Conservation (phyloP, 257 asterid genomes). For the Solanum clarkiae region DNA sequence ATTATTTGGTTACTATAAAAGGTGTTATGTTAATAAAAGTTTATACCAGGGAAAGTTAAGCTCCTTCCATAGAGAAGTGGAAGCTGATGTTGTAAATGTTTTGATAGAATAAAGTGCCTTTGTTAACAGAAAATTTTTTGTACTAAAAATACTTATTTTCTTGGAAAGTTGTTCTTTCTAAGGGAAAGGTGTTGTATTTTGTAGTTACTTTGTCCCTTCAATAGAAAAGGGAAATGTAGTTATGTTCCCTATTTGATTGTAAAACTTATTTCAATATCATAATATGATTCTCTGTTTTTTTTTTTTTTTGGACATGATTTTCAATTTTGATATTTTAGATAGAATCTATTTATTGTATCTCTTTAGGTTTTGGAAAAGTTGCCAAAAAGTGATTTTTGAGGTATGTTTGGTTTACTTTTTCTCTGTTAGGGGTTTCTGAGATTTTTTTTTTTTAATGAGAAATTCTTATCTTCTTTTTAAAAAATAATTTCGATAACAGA, state of each 20-base stretch:
- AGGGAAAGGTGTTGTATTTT: background rate
- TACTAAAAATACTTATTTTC: background rate
- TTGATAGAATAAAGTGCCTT: conserved; percentile 26
- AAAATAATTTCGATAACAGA: background rate
- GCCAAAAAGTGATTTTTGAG: too few relatives aligned
- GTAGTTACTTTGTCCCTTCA: background rate
- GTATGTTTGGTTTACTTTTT: too few relatives aligned
- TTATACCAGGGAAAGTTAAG: conserved; percentile 7
- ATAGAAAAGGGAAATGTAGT: background rate
- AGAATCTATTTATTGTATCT: background rate
- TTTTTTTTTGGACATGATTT: background rate
- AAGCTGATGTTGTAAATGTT: conserved; percentile 38
- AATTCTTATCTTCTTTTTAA: too few relatives aligned
- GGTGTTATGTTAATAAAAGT: conserved; percentile 10
- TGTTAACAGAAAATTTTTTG: conserved; percentile 5
- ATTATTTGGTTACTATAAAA: conserved; percentile 13
- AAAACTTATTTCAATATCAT: background rate
- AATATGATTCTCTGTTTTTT: background rate
- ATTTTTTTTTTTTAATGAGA: too few relatives aligned
- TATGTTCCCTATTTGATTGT: background rate
- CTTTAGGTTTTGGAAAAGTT: too few relatives aligned
- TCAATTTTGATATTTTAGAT: background rate
- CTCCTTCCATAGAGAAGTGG: conserved; percentile 7
- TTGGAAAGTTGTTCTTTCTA: background rate
- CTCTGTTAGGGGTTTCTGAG: too few relatives aligned